Percentiles rank a stretch among this genome's conserved stretches.
These are phyloP conservation scores for Syzygium jambos DNA, from an alignment of 345 rosid species.

Conservation along the genomic window DNA sequence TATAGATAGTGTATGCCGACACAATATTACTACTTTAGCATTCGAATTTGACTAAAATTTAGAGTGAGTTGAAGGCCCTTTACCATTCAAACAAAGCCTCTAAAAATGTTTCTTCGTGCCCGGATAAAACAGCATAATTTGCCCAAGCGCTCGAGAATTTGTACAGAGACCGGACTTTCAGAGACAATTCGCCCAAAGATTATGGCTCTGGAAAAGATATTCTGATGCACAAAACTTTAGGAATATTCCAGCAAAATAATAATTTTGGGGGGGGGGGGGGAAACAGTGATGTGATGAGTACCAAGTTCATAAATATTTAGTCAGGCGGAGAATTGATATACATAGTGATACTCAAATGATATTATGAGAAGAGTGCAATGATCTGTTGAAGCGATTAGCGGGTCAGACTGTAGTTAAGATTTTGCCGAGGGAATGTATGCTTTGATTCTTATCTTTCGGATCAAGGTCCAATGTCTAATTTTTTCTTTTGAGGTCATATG, in stretches of 20 bases:
- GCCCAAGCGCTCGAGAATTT: accelerated
- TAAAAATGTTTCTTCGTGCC: background rate
- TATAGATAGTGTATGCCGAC: background rate
- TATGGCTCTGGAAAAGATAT: background rate
- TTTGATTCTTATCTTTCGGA: background rate
- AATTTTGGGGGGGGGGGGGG: background rate
- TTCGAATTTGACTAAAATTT: background rate
- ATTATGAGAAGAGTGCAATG: accelerated
- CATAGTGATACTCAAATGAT: accelerated
- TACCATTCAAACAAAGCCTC: background rate
- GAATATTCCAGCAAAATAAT: background rate
- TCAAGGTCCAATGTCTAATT: background rate
- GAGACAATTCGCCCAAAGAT: background rate
- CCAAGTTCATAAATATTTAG: background rate
- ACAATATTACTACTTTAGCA: background rate
- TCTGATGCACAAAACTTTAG: background rate
- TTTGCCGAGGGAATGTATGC: background rate
- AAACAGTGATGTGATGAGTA: accelerated
- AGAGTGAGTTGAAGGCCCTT: background rate
- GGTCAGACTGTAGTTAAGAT: background rate
- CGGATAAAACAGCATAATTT: background rate
- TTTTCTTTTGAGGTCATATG: too few species aligned
- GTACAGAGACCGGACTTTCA: background rate
- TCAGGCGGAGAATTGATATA: background rate
- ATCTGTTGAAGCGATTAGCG: background rate